Base-by-base conservation (phyloP, 495 filamentous ascomycete genomes). In the Penicillium taxi region DNA sequence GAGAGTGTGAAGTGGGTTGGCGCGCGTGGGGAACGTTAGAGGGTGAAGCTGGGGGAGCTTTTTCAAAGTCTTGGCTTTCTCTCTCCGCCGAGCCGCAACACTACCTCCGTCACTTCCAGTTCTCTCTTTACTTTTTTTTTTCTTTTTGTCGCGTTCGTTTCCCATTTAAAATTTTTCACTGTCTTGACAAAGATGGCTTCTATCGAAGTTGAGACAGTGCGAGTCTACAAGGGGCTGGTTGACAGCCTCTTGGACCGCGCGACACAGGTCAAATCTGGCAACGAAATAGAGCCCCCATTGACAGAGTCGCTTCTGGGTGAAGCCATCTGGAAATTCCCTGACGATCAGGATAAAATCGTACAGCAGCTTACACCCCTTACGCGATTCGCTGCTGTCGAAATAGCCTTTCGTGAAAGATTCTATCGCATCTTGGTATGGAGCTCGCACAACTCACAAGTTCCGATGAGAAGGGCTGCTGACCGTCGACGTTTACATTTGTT, bases 211-310 rank as follows among this genome's bases (percentile, higher is more conserved):
- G 59, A 64, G 32, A 70, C 74, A 27, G 80, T 83, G 16, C 68
- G 61, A 17, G 57, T 64, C 19, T 77, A 81, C 45, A 70, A 61
- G 37, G 45, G 46, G 22, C 61, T 78, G 22, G 62, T 94, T 9
- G 60, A 72, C 32, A 55, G 70, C 21, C 74, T 93, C 18, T 66
- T 94, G 28, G 52, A 67, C 22, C 75, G 68, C 45, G 85, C 84
- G 42, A 69, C 73, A 26, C 46, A 70, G 21, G 54, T 81, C 37
- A 94, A 93, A 61, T 66, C 69, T 2, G 67, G 72, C 42, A 63
- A 67, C 19, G 68, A 75, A 9, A 78, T 95, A 44, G 86, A 96
- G 45, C 88, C 86, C 17, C 76, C 85, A 7, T 69, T 98, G 50
- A 74, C 73, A 9, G 75, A 81, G 42, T 47, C 54, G 23, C 52